Percentiles rank a stretch among this genome's conserved stretches.
Conservation (phyloP, 805 yeast genomes). For the Ogataea nitratoaversa region DNA sequence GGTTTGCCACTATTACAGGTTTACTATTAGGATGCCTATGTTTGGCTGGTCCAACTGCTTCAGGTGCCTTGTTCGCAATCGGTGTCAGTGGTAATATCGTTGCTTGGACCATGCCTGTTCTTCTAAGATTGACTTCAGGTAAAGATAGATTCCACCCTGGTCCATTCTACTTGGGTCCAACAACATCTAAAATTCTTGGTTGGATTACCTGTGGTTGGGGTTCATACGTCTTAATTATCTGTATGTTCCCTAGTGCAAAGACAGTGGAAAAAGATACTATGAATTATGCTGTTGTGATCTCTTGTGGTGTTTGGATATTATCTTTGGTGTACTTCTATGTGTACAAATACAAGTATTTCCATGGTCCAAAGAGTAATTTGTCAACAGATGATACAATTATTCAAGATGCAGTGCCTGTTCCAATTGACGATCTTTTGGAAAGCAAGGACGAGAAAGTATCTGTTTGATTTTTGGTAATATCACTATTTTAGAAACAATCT, state of each 20-base stretch:
- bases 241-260: conserved; percentile 54
- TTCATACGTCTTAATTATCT: conserved; percentile 47
- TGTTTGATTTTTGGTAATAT: no score
- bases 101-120: conserved; percentile 61
- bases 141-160: conserved; percentile 56
- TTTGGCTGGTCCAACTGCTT: conserved; percentile 55
- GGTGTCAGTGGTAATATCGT: conserved; percentile 59
- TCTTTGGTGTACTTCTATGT: conserved; percentile 11
- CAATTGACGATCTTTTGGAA: conserved; percentile 1
- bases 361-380: conserved; percentile 28
- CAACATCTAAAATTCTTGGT: conserved; percentile 40
- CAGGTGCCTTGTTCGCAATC: conserved; percentile 64
- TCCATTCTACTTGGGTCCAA: conserved; percentile 56
- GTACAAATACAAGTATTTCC: conserved; percentile 22
- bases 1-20: conserved; percentile 48
- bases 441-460: neutral
- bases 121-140: conserved; percentile 48
- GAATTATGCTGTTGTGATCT: conserved; percentile 70
- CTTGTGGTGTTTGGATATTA: conserved; percentile 35
- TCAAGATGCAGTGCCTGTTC: conserved; percentile 9
- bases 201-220: conserved; percentile 47
- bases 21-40: conserved; percentile 53
- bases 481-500: no score
- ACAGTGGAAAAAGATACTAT: conserved; percentile 42
- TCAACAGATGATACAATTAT: conserved; percentile 14